Percentiles rank a stretch among this genome's conserved stretches.
Conservation (phyloP, 2,329 filamentous ascomycete genomes). For the Xenoacremonium recifei region DNA sequence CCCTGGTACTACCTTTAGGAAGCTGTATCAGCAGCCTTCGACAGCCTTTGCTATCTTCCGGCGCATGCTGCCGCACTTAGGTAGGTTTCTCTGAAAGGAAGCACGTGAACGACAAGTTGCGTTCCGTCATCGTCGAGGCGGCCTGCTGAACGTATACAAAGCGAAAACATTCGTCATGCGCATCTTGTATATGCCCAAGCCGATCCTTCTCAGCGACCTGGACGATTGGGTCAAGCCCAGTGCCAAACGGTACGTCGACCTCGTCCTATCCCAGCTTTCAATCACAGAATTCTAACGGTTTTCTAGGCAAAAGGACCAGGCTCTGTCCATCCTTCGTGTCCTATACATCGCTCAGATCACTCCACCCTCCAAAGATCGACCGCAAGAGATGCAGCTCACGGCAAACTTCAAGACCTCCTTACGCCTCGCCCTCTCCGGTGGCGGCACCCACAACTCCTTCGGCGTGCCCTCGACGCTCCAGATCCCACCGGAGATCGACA, state of each 20-base stretch:
- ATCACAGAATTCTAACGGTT: constrained; percentile 2
- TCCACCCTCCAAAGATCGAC: constrained; percentile 57
- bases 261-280: neutral
- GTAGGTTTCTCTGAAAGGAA: constrained; percentile 43
- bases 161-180: constrained; percentile 97
- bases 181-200: constrained; percentile 83
- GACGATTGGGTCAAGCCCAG: constrained; percentile 80
- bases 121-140: neutral
- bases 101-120: neutral
- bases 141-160: constrained; percentile 30
- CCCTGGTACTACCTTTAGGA: constrained; percentile 83
- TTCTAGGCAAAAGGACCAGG: constrained; percentile 74
- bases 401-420: constrained; percentile 81
- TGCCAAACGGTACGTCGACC: constrained; percentile 41
- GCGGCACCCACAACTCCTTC: constrained; percentile 83
- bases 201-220: constrained; percentile 76
- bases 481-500: constrained; percentile 61
- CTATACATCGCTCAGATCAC: constrained; percentile 82
- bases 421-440: constrained; percentile 82
- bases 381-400: constrained; percentile 73
- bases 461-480: constrained; percentile 75
- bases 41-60: constrained; percentile 94
- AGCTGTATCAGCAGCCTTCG: constrained; percentile 93
- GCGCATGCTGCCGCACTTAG: constrained; percentile 91
- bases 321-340: constrained; percentile 74